A percentile compares a stretch with the other conserved stretches of the same genome.
Evolutionary conservation across 257 asterid species (phyloP).

Genomic region (Nicotiana tabacum): DNA sequence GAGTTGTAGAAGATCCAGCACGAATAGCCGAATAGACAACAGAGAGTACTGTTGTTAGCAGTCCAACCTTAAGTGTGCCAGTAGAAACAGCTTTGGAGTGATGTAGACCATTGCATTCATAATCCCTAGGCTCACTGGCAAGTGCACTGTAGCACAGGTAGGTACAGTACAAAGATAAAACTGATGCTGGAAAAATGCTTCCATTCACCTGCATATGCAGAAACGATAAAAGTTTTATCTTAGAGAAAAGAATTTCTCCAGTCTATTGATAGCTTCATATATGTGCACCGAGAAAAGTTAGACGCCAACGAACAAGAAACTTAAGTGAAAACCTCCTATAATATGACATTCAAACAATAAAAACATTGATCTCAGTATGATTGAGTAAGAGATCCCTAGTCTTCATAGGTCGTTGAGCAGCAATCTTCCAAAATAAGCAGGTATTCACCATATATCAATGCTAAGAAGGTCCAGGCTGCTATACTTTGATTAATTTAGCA

Average conservation of each 20-base stretch:
- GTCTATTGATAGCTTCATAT: background rate
- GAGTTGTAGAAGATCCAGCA: too few species aligned
- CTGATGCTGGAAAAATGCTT: slow-evolving; percentile 78
- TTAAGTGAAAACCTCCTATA: background rate
- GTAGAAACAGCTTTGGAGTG: too few species aligned
- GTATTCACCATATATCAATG: background rate
- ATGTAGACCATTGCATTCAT: too few species aligned
- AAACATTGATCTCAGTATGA: background rate
- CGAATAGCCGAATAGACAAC: too few species aligned
- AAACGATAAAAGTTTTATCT: background rate
- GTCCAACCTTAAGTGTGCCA: too few species aligned
- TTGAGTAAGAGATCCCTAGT: background rate
- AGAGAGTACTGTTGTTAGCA: too few species aligned
- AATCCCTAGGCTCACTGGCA: too few species aligned
- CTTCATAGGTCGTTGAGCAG: background rate
- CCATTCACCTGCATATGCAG: slow-evolving; percentile 46
- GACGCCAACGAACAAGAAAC: background rate
- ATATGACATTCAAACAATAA: background rate
- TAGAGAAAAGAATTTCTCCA: background rate
- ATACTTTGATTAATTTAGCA: background rate
- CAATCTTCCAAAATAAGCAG: background rate
- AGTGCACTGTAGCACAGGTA: slow-evolving; percentile 78
- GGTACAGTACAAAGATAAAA: slow-evolving; percentile 77
- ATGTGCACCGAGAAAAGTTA: background rate
- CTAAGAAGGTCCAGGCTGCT: background rate